Evolutionary conservation across 495 filamentous ascomycete species (phyloP), one percentile per base, ranked within the genome.

Genomic region (Neurospora tetrasperma): DNA sequence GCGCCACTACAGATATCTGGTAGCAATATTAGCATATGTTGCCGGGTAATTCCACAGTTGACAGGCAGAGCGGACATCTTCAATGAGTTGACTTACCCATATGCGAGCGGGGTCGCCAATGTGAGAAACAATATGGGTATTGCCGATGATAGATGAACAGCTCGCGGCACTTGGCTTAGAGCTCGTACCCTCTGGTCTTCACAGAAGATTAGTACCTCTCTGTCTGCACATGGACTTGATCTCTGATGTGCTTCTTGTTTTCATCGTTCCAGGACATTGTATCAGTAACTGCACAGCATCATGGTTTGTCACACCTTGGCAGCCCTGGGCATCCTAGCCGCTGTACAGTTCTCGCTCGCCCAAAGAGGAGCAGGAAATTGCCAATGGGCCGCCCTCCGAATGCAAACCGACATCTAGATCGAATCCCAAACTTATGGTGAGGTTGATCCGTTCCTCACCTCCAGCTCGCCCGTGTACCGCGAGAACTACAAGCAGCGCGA

Each of bases 401-500:
- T 62, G 54, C 54, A 62, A 35, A 62, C 54, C 54, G 54, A 62
- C 54, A 62, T 62, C 14, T 62, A 62, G 23, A 62, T 62, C 23
- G 54, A 62, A 35, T 62, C 54, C 12, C 54, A 62, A 35, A 62
- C 54, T 1, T 18, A 18, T 62, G 54, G 54, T 1, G 54, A 62
- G 3, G 12, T 35, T 6, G 27, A 35, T 14, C 54, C 54, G 6
- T 3, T 62, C 23, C 54, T 62, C 23, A 18, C 6, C 7, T 62
- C 54, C 3, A 35, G 1, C 6, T 62, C 54, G 27, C 54, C 54
- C 6, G 27, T 44, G 31, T 78, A 78, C 70, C 78, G 74, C 42
- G 82, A 88, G 75, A 82, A 85, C 71, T 81, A 83, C 79, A 83
- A 83, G 73, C 73, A 78, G 5, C 74, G 79, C 4, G 72, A 81